Percentiles rank a stretch among this genome's conserved stretches.
Conservation (phyloP, 2,329 filamentous ascomycete genomes). For the Exophiala oligosperma region DNA sequence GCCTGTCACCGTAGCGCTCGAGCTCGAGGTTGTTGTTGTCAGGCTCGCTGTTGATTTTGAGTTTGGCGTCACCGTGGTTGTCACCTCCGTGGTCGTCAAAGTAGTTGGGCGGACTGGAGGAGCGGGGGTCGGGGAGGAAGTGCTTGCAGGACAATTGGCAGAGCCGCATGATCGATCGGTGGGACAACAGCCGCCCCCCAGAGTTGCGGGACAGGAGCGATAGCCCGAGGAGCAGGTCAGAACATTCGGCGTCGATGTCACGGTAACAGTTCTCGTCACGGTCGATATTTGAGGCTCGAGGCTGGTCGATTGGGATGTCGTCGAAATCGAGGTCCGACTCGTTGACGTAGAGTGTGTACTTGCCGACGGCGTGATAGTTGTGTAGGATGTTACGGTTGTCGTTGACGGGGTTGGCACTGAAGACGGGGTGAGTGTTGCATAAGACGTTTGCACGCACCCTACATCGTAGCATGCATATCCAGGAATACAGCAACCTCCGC, state of each 20-base stretch:
- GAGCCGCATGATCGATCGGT: slow-evolving; percentile 46
- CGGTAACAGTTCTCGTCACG: slow-evolving; percentile 36
- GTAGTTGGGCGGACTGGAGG: slow-evolving; percentile 42
- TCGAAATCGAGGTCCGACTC: slow-evolving; percentile 33
- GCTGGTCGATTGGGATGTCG: slow-evolving; percentile 19
- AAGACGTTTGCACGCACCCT: slow-evolving; percentile 50
- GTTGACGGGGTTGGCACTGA: slow-evolving; percentile 18
- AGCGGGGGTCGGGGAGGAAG: slow-evolving; percentile 30
- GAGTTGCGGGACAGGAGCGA: slow-evolving; percentile 45
- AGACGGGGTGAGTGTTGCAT: slow-evolving; percentile 22
- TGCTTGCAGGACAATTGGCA: slow-evolving; percentile 38
- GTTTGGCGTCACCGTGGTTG: slow-evolving; percentile 36
- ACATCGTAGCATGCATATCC: slow-evolving; percentile 58
- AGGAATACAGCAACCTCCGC: slow-evolving; percentile 63
- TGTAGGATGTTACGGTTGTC: slow-evolving; percentile 30
- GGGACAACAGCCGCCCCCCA: slow-evolving; percentile 47
- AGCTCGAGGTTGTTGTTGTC: neutral
- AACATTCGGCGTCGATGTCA: slow-evolving; percentile 34
- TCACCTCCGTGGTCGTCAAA: slow-evolving; percentile 18
- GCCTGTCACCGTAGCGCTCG: slow-evolving; percentile 35
- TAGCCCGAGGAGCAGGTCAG: slow-evolving; percentile 46
- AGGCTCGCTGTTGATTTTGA: slow-evolving; percentile 32
- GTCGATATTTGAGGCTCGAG: slow-evolving; percentile 27
- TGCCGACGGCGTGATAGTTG: slow-evolving; percentile 18
- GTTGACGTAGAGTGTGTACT: slow-evolving; percentile 28